Evolutionary conservation across 1,284 basidiomycete species (phyloP), one percentile per base, ranked within the genome.

Genomic region (Rhodotorula sp.): DNA sequence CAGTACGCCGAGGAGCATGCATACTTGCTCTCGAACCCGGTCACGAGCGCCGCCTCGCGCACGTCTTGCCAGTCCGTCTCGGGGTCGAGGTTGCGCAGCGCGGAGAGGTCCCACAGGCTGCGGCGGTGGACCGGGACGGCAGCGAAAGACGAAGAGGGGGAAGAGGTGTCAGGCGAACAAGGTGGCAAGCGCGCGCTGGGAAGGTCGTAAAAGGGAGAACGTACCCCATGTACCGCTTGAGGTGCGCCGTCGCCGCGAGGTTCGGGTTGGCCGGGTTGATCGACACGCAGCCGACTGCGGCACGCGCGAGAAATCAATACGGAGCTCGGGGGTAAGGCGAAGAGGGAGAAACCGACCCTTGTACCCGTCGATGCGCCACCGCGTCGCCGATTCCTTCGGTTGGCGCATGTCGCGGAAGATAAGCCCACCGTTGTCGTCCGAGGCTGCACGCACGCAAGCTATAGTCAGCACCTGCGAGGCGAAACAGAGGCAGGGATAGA

Each of bases 1-100:
- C 83, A 85, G 71, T 84, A 84, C 0, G 83, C 83, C 2, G 81
- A 79, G 36, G 81, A 81, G 73, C 83, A 83, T 61, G 81, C 82
- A 70, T 84, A 83, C 7, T 81, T 82, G 71, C 82, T 81, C 48
- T 80, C 74, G 72, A 77, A 83, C 32, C 74, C 74, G 8, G 81
- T 81, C 4, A 78, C 17, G 54, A 61, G 67, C 8, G 72, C 67
- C n/a, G 67, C 46, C 9, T 73, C 64, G 34, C 66, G 46, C 3
- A 68, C n/a, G 13, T 65, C 59, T 9, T 41, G 41, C 37, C 34
- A 29, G 22, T 57, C 41, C 8, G 64, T 44, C 21, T 72, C 72
- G 27, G 32, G n/a, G 9, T 64, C 29, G 21, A 69, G 63, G 5
- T 68, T 62, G 25, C 54, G 55, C 9, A 79, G 59, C 48, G 66